Evolutionary conservation across 1,284 basidiomycete genomes (phyloP), one percentile per base, ranked within the genome.

Genomic region (Kwoniella shivajii): DNA sequence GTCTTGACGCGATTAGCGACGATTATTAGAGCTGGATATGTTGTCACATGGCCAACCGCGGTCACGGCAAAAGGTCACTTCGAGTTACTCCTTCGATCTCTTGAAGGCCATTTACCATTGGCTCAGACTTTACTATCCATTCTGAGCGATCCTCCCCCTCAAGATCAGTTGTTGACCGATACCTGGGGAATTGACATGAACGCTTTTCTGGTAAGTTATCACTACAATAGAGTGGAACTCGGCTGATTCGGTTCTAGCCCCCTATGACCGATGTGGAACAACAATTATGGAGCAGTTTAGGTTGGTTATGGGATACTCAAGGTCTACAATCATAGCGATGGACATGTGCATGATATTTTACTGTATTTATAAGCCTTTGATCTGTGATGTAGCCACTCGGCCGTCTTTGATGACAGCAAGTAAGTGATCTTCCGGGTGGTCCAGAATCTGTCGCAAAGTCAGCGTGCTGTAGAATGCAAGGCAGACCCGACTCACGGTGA

Each of bases 371-470:
- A 47, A 22, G 6, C 33, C 45, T 36, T 47, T 36, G 45, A 47
- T 47, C 6, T 29, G 30, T 2, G 43, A 27, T 31, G 31, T 50
- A 34, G 54, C 50, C 6, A 59, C 39, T 29, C 47, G 31, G 22
- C 66, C 66, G 27, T 61, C 64, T 36, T 68, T 66, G 60, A 64
- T 50, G 4, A 68, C 64, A 18, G 64, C 66, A 30, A 48, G 47
- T 13, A 68, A 46, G 36, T 66, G 50, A 38, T 57, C 31, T 57
- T 81, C 60, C 68, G 49, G 81, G 74, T 39, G 76, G 64, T 82
- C 81, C 4, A 83, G 69, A 18, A 82, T 33, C 45, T 47, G n/a
- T n/a, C n/a, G 26, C 31, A 47, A 45, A 30, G 20, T 42, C 11
- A 7, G 20, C 7, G 7, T 9, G 18, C 20, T 42, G 41, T 6